Conservation (phyloP, 2,329 filamentous ascomycete genomes). For the Diaporthe ampelina region DNA sequence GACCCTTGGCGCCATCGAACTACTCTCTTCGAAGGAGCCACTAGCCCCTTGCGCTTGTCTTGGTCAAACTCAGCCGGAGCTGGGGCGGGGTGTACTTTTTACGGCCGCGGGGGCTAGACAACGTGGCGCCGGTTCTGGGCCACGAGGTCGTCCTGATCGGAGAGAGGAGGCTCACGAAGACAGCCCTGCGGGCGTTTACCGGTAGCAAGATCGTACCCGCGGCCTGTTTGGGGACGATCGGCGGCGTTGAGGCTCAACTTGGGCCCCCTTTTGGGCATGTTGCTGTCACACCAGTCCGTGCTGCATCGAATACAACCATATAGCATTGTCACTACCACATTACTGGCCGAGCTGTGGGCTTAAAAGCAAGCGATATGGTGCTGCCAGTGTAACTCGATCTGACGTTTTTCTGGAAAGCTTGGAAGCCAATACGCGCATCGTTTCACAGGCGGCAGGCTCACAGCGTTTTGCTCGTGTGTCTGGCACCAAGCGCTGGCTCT, state of each 20-base stretch:
- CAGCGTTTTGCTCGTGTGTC: neutral
- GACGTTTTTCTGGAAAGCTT: conserved; percentile 25
- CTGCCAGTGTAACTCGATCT: conserved; percentile 19
- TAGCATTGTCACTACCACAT: conserved; percentile 3
- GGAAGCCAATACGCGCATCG: conserved; percentile 27
- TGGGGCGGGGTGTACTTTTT: conserved; percentile 25
- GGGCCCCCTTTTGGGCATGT: neutral
- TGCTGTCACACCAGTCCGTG: conserved; percentile 19
- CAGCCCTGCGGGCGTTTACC: neutral
- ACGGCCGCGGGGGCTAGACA: conserved; percentile 16
- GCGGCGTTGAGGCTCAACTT: conserved; percentile 28
- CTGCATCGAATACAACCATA: conserved; percentile 1
- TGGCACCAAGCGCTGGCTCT: neutral
- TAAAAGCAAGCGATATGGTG: neutral
- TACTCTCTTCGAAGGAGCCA: neutral
- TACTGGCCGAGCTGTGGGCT: conserved; percentile 6
- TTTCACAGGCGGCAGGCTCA: conserved; percentile 21
- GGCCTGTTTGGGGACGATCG: conserved; percentile 14
- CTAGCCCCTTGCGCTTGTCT: conserved; percentile 23
- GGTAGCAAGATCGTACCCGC: conserved; percentile 5
- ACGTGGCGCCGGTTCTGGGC: conserved; percentile 8
- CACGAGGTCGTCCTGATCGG: neutral
- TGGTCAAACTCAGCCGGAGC: conserved; percentile 22
- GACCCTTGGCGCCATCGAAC: conserved; percentile 17
- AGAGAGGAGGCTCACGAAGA: neutral